Evolutionary conservation across 2,329 filamentous ascomycete species (phyloP).

Genomic region (Thermothelomyces thermophilus): DNA sequence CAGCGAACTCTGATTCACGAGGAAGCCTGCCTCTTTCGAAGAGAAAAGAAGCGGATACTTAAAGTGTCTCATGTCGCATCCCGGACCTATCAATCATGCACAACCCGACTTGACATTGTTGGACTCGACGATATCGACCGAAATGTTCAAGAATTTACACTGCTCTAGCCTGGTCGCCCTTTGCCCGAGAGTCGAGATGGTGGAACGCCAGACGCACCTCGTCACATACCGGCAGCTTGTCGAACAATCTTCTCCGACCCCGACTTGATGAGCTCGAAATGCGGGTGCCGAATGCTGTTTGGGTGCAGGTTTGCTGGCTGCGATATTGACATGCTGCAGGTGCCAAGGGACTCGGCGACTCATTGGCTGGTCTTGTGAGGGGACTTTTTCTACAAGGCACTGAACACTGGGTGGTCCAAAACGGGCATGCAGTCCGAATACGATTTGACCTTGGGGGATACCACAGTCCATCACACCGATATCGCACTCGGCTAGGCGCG

Average conservation of each 20-base stretch:
- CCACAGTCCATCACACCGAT: too few relatives aligned
- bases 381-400: background rate
- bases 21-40: background rate
- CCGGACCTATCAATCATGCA: too few relatives aligned
- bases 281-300: background rate
- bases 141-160: too few relatives aligned
- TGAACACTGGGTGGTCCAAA: background rate
- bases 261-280: background rate
- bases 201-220: too few relatives aligned
- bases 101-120: too few relatives aligned
- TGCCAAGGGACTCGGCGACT: background rate
- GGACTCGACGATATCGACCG: background rate
- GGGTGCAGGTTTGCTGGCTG: background rate
- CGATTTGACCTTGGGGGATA: constrained; percentile 1
- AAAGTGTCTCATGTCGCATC: background rate
- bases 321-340: background rate
- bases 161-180: too few relatives aligned
- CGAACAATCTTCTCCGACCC: background rate
- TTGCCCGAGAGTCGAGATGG: too few relatives aligned
- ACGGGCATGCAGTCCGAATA: constrained; percentile 8
- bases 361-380: background rate
- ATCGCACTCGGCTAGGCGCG: too few relatives aligned
- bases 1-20: constrained; percentile 2
- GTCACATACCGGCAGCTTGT: too few relatives aligned
- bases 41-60: constrained; percentile 3